Base-by-base conservation (phyloP, 2,329 filamentous ascomycete genomes). In the Endothia cerciana region DNA sequence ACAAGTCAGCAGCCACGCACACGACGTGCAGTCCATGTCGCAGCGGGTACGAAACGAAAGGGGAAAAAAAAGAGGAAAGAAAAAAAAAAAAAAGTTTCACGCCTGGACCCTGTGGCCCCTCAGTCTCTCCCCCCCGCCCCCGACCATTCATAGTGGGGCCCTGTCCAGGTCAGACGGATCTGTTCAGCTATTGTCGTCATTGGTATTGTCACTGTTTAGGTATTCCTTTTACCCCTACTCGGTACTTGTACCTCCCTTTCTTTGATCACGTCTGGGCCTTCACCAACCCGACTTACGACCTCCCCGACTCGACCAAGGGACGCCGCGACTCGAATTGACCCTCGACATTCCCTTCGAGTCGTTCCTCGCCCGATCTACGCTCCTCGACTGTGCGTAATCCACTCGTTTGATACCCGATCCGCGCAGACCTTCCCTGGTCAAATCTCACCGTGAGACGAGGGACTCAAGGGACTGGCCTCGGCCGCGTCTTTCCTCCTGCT, bases 371-470 rank as follows among this genome's bases (percentile, higher is more conserved):
- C 38, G 33, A 19, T 11, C 22, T 38, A 22, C 30, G 25, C 55
- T 57, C 22, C n/a, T 56, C 56, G 55, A 64, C 62, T 38, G 57
- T 55, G 62, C 65, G 49, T 60, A 56, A 64, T 64, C 62, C 65
- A 40, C 62, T 64, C 61, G 62, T 66, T 66, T 61, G 53, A 43
- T 51, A 66, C 19, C n/a, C 40, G 47, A 64, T 56, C 56, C 38
- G 55, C 22, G 33, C 40, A 7, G 7, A 10, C 25, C 25, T 59
- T 30, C 13, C 38, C 13, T n/a, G 33, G 55, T 4, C 25, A 33
- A 30, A 59, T 36, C 51, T 55, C 51, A 36, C 51, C 13, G 40
- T 30, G 56, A 30, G 25, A 6, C 40, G 8, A 22, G 17, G 57
- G 25, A 33, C 25, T 25, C 25, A n/a, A 45, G 22, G 57, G 57